These are phyloP conservation scores for Aspergillus mulundensis DNA, from an alignment of 495 filamentous ascomycete species.

Conservation along the genomic window DNA sequence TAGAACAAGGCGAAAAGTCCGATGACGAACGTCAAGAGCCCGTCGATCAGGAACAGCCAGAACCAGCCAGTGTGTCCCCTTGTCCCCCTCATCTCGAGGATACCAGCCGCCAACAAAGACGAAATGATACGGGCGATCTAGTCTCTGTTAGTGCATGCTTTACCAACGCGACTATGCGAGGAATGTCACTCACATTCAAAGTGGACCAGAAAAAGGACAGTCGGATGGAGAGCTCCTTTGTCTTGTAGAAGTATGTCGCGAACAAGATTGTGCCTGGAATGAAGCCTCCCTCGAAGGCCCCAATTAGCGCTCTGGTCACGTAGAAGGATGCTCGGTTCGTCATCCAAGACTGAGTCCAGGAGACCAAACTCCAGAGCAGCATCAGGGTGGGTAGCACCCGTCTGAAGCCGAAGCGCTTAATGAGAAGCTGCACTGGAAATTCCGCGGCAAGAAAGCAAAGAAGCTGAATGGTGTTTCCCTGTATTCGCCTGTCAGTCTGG, in stretches of 20 bases:
- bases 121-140: constrained; percentile 45
- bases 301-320: constrained; percentile 30
- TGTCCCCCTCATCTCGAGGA: constrained; percentile 49
- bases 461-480: constrained; percentile 32
- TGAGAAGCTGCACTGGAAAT: constrained; percentile 33
- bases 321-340: constrained; percentile 34
- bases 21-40: constrained; percentile 30
- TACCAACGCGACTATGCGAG: background rate
- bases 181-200: constrained; percentile 30
- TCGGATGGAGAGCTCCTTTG: constrained; percentile 31
- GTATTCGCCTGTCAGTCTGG: background rate
- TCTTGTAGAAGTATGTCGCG: constrained; percentile 52
- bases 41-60: constrained; percentile 50
- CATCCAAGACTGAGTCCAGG: constrained; percentile 35
- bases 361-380: constrained; percentile 46
- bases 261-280: constrained; percentile 51
- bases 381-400: constrained; percentile 30
- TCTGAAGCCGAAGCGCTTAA: constrained; percentile 27
- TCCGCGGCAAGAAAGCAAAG: constrained; percentile 32
- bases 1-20: constrained; percentile 28
- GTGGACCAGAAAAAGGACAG: constrained; percentile 54
- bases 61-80: constrained; percentile 48
- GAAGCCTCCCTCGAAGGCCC: constrained; percentile 43
- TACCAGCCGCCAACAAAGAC: constrained; percentile 48
- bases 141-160: background rate